Evolutionary conservation across 805 yeast species (phyloP), one percentile per base, ranked within the genome.

Genomic region (Wickerhamiella dianesei): DNA sequence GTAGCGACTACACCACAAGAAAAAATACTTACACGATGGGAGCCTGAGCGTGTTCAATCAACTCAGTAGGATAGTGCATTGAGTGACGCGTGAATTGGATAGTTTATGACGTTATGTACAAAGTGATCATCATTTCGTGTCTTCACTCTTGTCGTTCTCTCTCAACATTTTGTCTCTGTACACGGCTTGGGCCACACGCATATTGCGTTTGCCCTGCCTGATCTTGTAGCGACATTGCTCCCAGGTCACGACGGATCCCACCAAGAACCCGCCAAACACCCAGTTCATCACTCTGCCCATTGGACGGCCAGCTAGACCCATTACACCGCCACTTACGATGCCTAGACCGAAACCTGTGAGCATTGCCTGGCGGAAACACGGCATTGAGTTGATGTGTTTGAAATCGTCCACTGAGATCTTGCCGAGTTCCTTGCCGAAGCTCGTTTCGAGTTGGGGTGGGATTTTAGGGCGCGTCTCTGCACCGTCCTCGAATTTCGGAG

Each of bases 241-340:
- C 95, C 95, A 88, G 1, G 94, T 84, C 21, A 83, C 78, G 0
- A 83, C 71, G 41, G 84, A 77, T 0, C 96, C 96, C 18, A 86
- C 60, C 47, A 83, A 64, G 53, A 86, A 75, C 2, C 92, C 94
- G 36, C 82, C 82, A 44, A 83, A 70, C 8, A 80, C 80, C 95
- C 96, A 88, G 59, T 88, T 84, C 14, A 76, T 69, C 1, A 94
- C 79, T 50, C 73, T 73, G 8, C 67, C 5, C 9, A 48, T 25
- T 2, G 57, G 45, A n/a, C 59, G 50, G 16, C 60, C 48, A 5
- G 62, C 40, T 1, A 52, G 37, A 12, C 50, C 39, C 50, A 65
- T 49, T 13, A 63, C 65, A 6, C 52, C 59, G 6, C 59, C 55
- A 4, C 59, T 54, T 3, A 58, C 62, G 2, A 50, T 53, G 2